phyloP scores from a whole-genome alignment of 805 yeast genomes.

The Pichia insulana region DNA sequence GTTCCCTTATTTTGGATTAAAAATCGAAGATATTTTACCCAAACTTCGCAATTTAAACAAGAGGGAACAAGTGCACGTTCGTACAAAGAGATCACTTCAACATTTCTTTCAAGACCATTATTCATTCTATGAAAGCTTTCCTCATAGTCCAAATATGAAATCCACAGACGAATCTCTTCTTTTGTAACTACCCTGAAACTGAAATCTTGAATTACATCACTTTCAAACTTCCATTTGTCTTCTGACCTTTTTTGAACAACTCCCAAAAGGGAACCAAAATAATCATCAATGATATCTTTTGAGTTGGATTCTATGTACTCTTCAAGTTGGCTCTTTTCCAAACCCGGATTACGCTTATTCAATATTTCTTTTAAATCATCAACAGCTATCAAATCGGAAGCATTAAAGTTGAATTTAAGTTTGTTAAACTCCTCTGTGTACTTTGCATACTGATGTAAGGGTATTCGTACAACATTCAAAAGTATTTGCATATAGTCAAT shows the following conservation, averaged over 20 bases:
- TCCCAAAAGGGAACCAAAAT: conserved; percentile 34
- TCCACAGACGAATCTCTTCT: conserved; percentile 49
- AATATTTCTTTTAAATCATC: conserved; percentile 25
- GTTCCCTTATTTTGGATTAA: conserved; percentile 28
- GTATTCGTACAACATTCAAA: conserved; percentile 42
- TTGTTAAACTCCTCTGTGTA: conserved; percentile 49
- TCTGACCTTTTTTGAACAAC: conserved; percentile 45
- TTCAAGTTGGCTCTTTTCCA: background rate
- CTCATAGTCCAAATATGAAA: conserved; percentile 47
- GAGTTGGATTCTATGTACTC: conserved; percentile 12
- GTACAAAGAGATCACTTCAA: conserved; percentile 39
- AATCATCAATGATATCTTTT: conserved; percentile 31
- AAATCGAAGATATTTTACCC: conserved; percentile 64
- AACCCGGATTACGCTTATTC: conserved; percentile 10
- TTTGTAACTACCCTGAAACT: conserved; percentile 37
- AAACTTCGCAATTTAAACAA: conserved; percentile 48
- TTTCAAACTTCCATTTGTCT: conserved; percentile 66
- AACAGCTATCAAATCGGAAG: conserved; percentile 25
- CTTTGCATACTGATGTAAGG: conserved; percentile 80
- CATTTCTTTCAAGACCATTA: conserved; percentile 12
- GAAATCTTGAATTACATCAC: conserved; percentile 51
- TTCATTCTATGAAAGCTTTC: conserved; percentile 12
- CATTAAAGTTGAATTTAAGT: conserved; percentile 28
- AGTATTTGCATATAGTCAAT: conserved; percentile 34
- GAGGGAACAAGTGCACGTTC: conserved; percentile 70